Evolutionary conservation across 371 early-diverging fungal genomes (phyloP).

Genomic region (Rhizomucor pusillus): DNA sequence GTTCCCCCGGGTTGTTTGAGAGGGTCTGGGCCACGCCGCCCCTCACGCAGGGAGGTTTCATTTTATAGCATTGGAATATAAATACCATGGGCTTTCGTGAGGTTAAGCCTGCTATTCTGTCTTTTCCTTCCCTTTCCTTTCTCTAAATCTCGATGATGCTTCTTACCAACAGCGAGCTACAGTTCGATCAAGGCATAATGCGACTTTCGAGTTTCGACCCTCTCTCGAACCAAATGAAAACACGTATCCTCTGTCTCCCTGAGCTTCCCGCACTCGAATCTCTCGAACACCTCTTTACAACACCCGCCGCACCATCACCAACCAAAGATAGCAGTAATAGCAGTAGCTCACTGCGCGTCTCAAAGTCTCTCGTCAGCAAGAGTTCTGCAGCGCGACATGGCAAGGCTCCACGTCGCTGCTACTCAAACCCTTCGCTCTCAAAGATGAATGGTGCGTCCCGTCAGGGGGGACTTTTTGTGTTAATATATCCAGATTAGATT

Average conservation of each 20-base stretch:
- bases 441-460: not conserved
- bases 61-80: conserved; percentile 2
- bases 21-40: not conserved
- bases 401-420: conserved; percentile 13
- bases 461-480: too few species aligned
- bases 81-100: conserved; percentile 5
- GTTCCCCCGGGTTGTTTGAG: not conserved
- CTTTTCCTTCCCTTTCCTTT: conserved; percentile 13
- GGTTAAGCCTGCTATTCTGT: conserved; percentile 3
- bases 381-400: not conserved
- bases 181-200: conserved; percentile 34
- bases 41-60: not conserved
- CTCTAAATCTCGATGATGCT: conserved; percentile 5
- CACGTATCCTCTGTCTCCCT: conserved; percentile 23
- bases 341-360: not conserved
- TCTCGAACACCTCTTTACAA: conserved; percentile 24
- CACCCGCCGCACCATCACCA: conserved; percentile 1
- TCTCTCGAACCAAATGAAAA: conserved; percentile 20
- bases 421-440: conserved; percentile 12
- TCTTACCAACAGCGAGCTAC: conserved; percentile 14
- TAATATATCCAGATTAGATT: not conserved
- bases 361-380: conserved; percentile 5
- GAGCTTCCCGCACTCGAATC: conserved; percentile 26
- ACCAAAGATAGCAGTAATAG: not conserved
- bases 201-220: conserved; percentile 30